phyloP scores from a whole-genome alignment of 129 eudicot genomes.

The Lonicera japonica region DNA sequence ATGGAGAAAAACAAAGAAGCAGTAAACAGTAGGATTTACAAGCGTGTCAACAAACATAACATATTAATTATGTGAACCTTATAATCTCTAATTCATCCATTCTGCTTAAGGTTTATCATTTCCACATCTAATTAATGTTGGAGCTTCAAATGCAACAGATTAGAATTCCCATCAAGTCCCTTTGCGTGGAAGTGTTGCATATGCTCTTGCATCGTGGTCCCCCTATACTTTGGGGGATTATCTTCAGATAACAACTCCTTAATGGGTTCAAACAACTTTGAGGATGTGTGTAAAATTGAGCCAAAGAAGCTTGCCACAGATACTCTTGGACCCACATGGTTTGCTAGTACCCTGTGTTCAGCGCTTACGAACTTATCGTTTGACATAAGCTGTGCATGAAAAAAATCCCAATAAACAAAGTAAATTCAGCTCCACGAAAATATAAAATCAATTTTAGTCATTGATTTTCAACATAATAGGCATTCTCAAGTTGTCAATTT shows the following conservation, averaged over 20 bases:
- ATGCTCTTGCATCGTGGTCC: background rate
- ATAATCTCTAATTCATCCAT: background rate
- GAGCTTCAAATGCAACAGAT: background rate
- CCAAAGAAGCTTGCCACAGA: background rate
- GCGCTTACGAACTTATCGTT: background rate
- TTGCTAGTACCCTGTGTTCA: background rate
- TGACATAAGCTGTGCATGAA: background rate
- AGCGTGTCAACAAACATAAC: too few relatives aligned
- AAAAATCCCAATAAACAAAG: background rate
- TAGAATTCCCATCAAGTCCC: background rate
- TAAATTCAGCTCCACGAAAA: too few relatives aligned
- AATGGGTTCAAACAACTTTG: background rate
- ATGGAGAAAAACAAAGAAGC: too few relatives aligned
- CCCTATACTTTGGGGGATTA: background rate
- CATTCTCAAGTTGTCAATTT: too few relatives aligned
- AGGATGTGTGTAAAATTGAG: background rate
- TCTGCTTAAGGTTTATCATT: background rate
- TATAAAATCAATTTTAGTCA: too few relatives aligned
- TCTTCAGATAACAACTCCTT: slow-evolving; percentile 10
- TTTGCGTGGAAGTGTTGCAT: background rate
- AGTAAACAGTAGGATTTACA: too few relatives aligned
- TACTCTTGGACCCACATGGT: background rate
- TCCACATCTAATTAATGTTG: background rate
- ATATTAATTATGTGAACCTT: background rate
- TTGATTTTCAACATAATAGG: too few relatives aligned